Conservation (phyloP, 2,329 filamentous ascomycete species). For the Incumbomyces delicatus region DNA sequence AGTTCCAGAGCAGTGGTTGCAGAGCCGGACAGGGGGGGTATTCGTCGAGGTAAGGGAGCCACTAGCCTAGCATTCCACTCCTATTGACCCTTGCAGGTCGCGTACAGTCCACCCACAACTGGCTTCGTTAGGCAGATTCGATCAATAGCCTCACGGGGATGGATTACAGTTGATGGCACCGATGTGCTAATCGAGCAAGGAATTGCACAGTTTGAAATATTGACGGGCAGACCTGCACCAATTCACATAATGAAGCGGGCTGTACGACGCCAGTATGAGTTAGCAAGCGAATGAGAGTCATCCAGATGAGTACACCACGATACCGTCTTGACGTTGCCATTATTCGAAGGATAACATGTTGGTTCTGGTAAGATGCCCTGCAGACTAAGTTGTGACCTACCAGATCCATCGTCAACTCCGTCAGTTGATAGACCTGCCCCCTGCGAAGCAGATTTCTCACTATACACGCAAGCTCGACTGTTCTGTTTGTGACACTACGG, state of each 20-base stretch:
- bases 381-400: too few species aligned
- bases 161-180: constrained; percentile 17
- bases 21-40: constrained; percentile 19
- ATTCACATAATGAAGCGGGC: constrained; percentile 5
- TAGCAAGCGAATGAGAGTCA: too few species aligned
- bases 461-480: too few species aligned
- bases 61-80: neutral
- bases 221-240: constrained; percentile 13
- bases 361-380: too few species aligned
- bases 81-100: constrained; percentile 20
- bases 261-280: neutral
- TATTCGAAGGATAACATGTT: too few species aligned
- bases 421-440: too few species aligned
- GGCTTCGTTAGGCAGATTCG: constrained; percentile 57
- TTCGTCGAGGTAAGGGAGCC: constrained; percentile 18
- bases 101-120: constrained; percentile 62
- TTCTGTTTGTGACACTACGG: too few species aligned
- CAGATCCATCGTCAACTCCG: too few species aligned
- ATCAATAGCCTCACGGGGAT: neutral
- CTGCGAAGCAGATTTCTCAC: too few species aligned
- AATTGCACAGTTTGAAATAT: constrained; percentile 22
- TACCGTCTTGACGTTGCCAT: too few species aligned
- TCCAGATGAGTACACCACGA: too few species aligned
- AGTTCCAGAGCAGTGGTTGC: constrained; percentile 19
- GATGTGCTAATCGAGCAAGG: constrained; percentile 22